Evolutionary conservation across 2,329 filamentous ascomycete genomes (phyloP).

Genomic region (Acarospora socialis): DNA sequence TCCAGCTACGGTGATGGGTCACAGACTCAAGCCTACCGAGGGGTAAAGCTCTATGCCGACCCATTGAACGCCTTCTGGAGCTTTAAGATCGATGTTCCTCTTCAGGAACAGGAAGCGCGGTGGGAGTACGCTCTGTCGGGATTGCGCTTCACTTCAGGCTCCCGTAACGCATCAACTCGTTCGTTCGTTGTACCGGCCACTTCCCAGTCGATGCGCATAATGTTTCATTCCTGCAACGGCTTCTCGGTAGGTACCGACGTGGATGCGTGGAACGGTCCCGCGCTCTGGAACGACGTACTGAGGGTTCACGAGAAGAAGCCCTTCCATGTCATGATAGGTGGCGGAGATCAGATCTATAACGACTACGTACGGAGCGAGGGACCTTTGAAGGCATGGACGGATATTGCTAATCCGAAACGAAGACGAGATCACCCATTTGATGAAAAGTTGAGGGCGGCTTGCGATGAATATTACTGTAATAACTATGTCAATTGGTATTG

Average conservation of each 20-base stretch:
- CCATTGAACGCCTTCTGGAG: conserved; percentile 44
- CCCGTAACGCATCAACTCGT: conserved; percentile 29
- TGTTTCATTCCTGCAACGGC: conserved; percentile 57
- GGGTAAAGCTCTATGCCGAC: conserved; percentile 47
- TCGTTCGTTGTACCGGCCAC: conserved; percentile 44
- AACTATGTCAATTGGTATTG: conserved; percentile 56
- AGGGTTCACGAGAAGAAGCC: conserved; percentile 44
- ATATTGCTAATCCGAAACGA: conserved; percentile 46
- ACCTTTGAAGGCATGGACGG: conserved; percentile 54
- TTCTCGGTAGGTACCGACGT: conserved; percentile 53
- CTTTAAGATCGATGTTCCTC: conserved; percentile 46
- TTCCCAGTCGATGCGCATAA: conserved; percentile 52
- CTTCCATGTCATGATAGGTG: conserved; percentile 64
- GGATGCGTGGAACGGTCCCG: conserved; percentile 46
- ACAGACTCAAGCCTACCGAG: no score
- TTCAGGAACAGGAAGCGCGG: conserved; percentile 55
- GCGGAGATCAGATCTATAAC: conserved; percentile 74
- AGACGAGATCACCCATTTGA: conserved; percentile 46
- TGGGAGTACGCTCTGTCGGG: conserved; percentile 67
- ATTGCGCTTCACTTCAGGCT: conserved; percentile 45
- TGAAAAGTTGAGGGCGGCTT: conserved; percentile 47
- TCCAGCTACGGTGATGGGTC: no score
- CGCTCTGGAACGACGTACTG: conserved; percentile 50
- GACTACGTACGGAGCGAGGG: conserved; percentile 72
- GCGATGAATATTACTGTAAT: conserved; percentile 48